Evolutionary conservation across 108 stramenopile genomes (phyloP).

Genomic region (Pseudonitzschia delicatissima): DNA sequence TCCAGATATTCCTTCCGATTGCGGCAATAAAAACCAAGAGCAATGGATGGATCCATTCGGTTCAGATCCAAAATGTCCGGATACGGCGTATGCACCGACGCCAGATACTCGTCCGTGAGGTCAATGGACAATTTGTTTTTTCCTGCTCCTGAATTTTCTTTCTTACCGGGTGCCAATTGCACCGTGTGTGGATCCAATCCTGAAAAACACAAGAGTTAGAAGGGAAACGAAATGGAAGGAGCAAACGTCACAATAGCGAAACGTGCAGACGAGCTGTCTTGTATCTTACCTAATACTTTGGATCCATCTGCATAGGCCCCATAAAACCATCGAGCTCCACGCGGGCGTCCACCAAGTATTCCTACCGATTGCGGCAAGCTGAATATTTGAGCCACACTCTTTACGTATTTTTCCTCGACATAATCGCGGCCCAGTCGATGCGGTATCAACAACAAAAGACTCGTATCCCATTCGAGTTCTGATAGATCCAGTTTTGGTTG

Average conservation of each 20-base stretch:
- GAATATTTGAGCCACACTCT: constrained; percentile 51
- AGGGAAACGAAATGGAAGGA: not conserved
- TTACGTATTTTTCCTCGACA: constrained; percentile 58
- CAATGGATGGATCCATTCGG: constrained; percentile 82
- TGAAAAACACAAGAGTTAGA: not conserved
- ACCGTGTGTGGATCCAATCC: constrained; percentile 90
- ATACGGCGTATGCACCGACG: constrained; percentile 62
- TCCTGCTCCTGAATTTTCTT: constrained; percentile 24
- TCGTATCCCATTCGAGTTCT: constrained; percentile 61
- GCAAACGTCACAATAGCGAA: not conserved
- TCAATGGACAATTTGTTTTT: constrained; percentile 21
- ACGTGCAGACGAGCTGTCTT: not conserved
- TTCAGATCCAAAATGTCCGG: constrained; percentile 56
- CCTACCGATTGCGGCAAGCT: constrained; percentile 81
- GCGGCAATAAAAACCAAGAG: constrained; percentile 84
- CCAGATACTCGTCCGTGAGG: constrained; percentile 65
- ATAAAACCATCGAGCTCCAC: constrained; percentile 89
- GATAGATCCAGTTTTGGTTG: not conserved
- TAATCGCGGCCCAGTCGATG: constrained; percentile 67
- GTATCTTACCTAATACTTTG: constrained; percentile 39
- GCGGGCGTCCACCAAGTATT: constrained; percentile 82
- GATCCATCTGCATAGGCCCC: constrained; percentile 67
- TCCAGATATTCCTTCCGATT: constrained; percentile 57
- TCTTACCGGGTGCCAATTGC: constrained; percentile 56
- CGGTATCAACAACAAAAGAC: constrained; percentile 72